Evolutionary conservation across 2,329 filamentous ascomycete species (phyloP).

Genomic region (Exophiala mesophila): DNA sequence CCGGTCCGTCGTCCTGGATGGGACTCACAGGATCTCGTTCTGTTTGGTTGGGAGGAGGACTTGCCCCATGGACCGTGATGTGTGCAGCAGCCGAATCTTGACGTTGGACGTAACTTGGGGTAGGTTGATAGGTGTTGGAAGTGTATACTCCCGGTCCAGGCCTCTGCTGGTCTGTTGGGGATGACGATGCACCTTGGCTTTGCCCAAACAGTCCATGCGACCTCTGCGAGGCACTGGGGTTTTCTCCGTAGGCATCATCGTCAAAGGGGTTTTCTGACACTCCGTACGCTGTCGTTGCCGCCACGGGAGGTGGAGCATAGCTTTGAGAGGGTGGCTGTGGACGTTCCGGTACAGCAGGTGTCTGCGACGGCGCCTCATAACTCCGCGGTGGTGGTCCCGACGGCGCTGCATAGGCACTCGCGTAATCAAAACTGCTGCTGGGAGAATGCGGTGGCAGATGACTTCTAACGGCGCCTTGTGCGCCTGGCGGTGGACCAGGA

Average conservation of each 20-base stretch:
- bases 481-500: constrained; percentile 18
- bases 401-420: constrained; percentile 16
- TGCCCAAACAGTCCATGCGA: constrained; percentile 17
- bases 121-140: constrained; percentile 16
- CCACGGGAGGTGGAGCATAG: constrained; percentile 5
- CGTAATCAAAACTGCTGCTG: constrained; percentile 17
- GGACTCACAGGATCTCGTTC: constrained; percentile 10
- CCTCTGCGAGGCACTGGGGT: constrained; percentile 5
- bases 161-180: constrained; percentile 12
- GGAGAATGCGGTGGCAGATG: constrained; percentile 3
- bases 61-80: constrained; percentile 20
- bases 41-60: constrained; percentile 2
- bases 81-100: constrained; percentile 23
- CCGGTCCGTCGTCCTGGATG: constrained; percentile 14
- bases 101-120: constrained; percentile 20
- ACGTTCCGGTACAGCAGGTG: constrained; percentile 13
- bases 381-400: constrained; percentile 13
- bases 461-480: constrained; percentile 5
- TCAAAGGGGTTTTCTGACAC: constrained; percentile 25
- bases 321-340: constrained; percentile 14
- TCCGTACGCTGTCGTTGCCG: constrained; percentile 16
- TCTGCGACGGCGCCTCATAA: constrained; percentile 13
- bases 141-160: constrained; percentile 2
- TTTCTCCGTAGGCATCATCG: constrained; percentile 21
- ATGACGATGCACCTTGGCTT: constrained; percentile 13